Conservation (phyloP, 1,139 yeast genomes). For the Pichia sp. region DNA sequence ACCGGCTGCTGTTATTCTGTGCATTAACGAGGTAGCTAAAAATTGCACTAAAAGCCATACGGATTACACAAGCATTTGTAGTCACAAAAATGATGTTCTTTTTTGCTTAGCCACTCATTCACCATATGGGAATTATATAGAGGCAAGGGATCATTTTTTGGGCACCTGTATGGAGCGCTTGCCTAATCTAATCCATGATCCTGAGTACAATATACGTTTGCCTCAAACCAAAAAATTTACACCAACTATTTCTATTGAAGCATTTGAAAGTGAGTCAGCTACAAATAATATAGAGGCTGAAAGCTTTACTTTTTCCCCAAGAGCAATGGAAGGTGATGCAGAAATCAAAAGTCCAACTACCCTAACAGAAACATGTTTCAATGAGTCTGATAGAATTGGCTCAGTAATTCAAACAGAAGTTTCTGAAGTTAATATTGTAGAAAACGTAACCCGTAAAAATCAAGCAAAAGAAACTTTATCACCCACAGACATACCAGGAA, state of each 20-base stretch:
- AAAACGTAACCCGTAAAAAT: no score
- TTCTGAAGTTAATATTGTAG: no score
- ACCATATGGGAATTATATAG: constrained; percentile 40
- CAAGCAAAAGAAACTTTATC: no score
- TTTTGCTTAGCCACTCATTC: constrained; percentile 39
- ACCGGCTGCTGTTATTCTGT: constrained; percentile 43
- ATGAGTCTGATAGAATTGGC: no score
- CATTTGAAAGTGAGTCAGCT: not conserved
- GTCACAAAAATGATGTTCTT: constrained; percentile 29
- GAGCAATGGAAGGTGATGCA: no score
- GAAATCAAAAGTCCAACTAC: no score
- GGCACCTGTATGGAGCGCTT: constrained; percentile 46
- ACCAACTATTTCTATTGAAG: not conserved
- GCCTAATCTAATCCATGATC: constrained; percentile 19
- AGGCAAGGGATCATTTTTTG: constrained; percentile 47
- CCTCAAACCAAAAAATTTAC: not conserved
- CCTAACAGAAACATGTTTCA: no score
- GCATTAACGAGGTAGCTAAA: constrained; percentile 30
- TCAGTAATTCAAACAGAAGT: no score
- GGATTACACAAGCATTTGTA: constrained; percentile 31
- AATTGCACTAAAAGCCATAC: constrained; percentile 30
- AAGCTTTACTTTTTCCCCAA: no score
- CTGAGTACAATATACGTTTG: constrained; percentile 16
- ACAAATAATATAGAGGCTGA: no score
- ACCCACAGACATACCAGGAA: no score